Evolutionary conservation across 805 yeast genomes (phyloP).

Genomic region (Wickerhamiella spandovensis): DNA sequence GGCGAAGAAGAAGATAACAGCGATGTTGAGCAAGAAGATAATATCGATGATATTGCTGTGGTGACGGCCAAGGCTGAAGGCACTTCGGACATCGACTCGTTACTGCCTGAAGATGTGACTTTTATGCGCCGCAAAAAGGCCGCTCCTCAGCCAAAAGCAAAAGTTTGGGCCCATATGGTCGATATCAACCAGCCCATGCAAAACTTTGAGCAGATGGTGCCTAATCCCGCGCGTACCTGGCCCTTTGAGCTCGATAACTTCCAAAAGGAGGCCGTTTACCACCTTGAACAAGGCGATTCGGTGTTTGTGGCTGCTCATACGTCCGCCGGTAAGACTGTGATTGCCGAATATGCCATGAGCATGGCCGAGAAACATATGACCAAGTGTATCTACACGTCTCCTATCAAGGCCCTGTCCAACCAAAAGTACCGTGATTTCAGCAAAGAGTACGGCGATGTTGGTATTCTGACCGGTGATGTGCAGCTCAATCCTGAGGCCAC

Average conservation of each 20-base stretch:
- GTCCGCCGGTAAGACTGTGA: constrained; percentile 97
- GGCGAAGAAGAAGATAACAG: constrained; percentile 13
- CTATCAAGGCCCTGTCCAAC: constrained; percentile 80
- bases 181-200: constrained; percentile 72
- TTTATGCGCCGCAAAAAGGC: constrained; percentile 28
- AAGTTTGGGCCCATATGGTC: constrained; percentile 91
- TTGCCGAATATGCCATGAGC: constrained; percentile 96
- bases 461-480: constrained; percentile 94
- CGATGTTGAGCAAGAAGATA: constrained; percentile 3
- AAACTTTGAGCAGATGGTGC: constrained; percentile 77
- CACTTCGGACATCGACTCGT: constrained; percentile 28
- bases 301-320: constrained; percentile 99
- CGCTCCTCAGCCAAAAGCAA: constrained; percentile 22
- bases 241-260: constrained; percentile 91
- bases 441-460: constrained; percentile 73
- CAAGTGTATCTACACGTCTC: constrained; percentile 90
- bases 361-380: constrained; percentile 95
- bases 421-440: constrained; percentile 84
- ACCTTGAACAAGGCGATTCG: constrained; percentile 93
- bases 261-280: constrained; percentile 94
- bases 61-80: constrained; percentile 1
- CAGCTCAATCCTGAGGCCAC: constrained; percentile 94
- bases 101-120: constrained; percentile 38
- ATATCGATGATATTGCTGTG: constrained; percentile 4
- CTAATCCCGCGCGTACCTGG: constrained; percentile 87